A percentile compares a stretch with the other conserved stretches of the same genome.
Conservation (phyloP, 148 eudicot species). For the Persicaria maculosa region DNA sequence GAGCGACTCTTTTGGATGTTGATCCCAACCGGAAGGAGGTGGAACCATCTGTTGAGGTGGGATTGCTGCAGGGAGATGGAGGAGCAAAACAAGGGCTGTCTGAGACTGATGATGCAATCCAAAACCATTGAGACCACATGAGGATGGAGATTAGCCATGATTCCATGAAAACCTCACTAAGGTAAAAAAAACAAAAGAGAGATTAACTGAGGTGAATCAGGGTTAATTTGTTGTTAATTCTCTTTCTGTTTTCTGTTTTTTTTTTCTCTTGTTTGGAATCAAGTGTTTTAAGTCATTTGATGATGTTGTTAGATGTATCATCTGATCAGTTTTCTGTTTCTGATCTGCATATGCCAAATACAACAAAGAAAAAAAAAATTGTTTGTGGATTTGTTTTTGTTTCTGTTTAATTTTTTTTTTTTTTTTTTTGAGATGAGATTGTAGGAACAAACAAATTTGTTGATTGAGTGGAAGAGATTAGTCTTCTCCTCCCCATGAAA, state of each 20-base stretch:
- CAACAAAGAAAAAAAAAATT: no score
- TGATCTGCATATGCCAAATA: not conserved
- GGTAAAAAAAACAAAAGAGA: not conserved
- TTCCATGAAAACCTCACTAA: not conserved
- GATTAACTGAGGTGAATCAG: not conserved
- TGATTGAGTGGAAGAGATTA: conserved; percentile 14
- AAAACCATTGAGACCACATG: conserved; percentile 2
- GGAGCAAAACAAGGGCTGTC: not conserved
- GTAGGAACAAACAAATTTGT: not conserved
- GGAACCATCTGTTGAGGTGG: not conserved
- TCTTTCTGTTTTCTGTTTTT: not conserved
- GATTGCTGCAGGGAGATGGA: not conserved
- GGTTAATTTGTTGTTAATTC: not conserved
- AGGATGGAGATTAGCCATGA: conserved; percentile 7
- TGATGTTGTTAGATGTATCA: no score
- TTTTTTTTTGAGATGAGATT: conserved; percentile 4
- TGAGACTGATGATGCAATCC: conserved; percentile 10
- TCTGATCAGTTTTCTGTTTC: no score
- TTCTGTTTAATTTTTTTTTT: not conserved
- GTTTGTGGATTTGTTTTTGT: not conserved
- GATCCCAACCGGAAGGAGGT: not conserved
- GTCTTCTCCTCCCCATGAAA: conserved; percentile 10
- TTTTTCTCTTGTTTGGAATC: conserved; percentile 1
- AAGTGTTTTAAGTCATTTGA: not conserved
- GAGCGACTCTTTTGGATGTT: conserved; percentile 26